Percentiles rank a stretch among this genome's conserved stretches.
phyloP scores from a whole-genome alignment of 1,284 basidiomycete species.

The Ceratobasidium sp. region DNA sequence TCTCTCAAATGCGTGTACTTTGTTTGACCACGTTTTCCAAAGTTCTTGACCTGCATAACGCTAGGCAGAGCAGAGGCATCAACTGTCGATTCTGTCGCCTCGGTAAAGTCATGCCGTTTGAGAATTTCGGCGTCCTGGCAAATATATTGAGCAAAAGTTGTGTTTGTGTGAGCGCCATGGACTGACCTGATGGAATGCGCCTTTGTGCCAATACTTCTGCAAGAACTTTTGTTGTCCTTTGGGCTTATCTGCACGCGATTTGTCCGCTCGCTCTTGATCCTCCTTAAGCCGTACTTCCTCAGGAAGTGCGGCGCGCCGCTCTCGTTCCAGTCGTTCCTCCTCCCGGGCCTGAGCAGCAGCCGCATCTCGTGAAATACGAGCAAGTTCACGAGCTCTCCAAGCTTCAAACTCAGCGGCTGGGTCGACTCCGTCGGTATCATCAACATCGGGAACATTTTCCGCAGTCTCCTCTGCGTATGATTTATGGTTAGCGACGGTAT shows the following conservation, averaged over 20 bases:
- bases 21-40: conserved; percentile 89
- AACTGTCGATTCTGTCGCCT: conserved; percentile 83
- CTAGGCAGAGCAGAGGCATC: conserved; percentile 88
- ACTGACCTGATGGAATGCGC: conserved; percentile 92
- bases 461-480: conserved; percentile 77
- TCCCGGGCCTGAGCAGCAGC: conserved; percentile 80
- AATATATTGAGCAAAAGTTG: too few species aligned
- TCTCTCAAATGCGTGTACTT: conserved; percentile 96
- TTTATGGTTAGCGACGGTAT: background rate
- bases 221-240: conserved; percentile 91
- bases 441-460: conserved; percentile 82
- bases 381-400: conserved; percentile 93
- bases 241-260: conserved; percentile 80
- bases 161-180: background rate
- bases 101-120: conserved; percentile 83
- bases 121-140: conserved; percentile 87
- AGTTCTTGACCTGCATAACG: conserved; percentile 98
- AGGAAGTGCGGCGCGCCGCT: conserved; percentile 87
- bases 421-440: conserved; percentile 95
- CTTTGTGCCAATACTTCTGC: conserved; percentile 99
- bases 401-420: conserved; percentile 92
- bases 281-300: conserved; percentile 91
- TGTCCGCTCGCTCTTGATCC: conserved; percentile 85
- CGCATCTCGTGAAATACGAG: conserved; percentile 89
- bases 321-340: conserved; percentile 87